A percentile compares a stretch with the other conserved stretches of the same genome.
phyloP scores from a whole-genome alignment of 768 basidiomycete species.

The Trametes meyenii region DNA sequence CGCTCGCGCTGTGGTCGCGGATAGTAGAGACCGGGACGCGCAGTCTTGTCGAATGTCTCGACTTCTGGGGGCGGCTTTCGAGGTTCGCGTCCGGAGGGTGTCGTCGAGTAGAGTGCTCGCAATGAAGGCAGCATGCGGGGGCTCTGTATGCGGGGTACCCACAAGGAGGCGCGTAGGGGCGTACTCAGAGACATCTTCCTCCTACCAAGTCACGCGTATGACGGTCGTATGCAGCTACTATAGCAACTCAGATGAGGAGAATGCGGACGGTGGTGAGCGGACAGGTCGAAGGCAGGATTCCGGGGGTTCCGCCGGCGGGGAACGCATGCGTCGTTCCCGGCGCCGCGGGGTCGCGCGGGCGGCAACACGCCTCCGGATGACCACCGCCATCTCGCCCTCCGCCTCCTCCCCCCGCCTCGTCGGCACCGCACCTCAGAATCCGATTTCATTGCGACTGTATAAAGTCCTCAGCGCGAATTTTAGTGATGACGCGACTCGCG shows the following conservation, averaged over 20 bases:
- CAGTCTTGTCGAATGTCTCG: constrained; percentile 47
- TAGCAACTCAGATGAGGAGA: background rate
- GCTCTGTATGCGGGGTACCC: background rate
- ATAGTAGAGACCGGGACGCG: constrained; percentile 50
- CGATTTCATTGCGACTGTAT: constrained; percentile 85
- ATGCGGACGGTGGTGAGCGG: background rate
- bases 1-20: constrained; percentile 39
- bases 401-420: constrained; percentile 24
- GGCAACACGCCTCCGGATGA: constrained; percentile 20
- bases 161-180: constrained; percentile 1
- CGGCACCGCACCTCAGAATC: constrained; percentile 49
- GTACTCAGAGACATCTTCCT: constrained; percentile 6
- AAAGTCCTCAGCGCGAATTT: constrained; percentile 86
- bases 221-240: background rate
- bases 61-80: constrained; percentile 29
- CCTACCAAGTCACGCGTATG: background rate
- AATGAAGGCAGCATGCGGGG: background rate
- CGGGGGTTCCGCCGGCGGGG: background rate
- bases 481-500: constrained; percentile 73
- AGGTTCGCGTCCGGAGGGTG: background rate
- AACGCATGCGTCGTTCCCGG: background rate
- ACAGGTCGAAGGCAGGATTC: background rate
- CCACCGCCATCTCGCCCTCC: constrained; percentile 28
- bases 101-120: constrained; percentile 7
- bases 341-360: constrained; percentile 15